These are phyloP conservation scores for Chytriomyces sp. DNA, from an alignment of 192 early-diverging fungal species.

Conservation along the genomic window DNA sequence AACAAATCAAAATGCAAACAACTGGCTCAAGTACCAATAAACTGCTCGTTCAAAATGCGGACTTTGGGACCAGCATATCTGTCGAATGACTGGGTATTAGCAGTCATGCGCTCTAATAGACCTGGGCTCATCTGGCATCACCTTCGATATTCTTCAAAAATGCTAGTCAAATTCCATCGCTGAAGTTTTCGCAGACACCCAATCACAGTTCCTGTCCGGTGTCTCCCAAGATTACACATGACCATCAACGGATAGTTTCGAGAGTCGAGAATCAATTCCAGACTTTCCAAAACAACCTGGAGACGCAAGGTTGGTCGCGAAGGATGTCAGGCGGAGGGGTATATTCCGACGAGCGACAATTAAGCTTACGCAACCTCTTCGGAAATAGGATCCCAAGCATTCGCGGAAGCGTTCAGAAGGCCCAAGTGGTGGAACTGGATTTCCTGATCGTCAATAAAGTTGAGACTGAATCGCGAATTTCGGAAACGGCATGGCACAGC, in stretches of 20 bases:
- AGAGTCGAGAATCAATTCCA: constrained; percentile 85
- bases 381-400: constrained; percentile 97
- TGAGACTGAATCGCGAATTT: constrained; percentile 51
- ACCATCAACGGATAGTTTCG: constrained; percentile 93
- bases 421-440: constrained; percentile 92
- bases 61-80: constrained; percentile 97
- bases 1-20: constrained; percentile 10
- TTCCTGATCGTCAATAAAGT: constrained; percentile 99
- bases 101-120: no score
- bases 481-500: no score
- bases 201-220: constrained; percentile 95
- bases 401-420: constrained; percentile 72
- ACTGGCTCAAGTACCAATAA: constrained; percentile 65
- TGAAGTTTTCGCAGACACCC: constrained; percentile 98
- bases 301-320: no score
- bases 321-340: no score
- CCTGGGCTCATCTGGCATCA: neutral
- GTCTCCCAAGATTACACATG: constrained; percentile 98
- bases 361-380: constrained; percentile 69
- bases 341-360: constrained; percentile 61
- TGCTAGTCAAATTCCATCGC: constrained; percentile 96
- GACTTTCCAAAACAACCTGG: constrained; percentile 81
- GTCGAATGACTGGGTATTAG: constrained; percentile 62
- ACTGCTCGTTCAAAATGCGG: constrained; percentile 93
- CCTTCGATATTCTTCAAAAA: constrained; percentile 95